Base-by-base conservation (phyloP, 106 monocot genomes). In the Allium sativum region DNA sequence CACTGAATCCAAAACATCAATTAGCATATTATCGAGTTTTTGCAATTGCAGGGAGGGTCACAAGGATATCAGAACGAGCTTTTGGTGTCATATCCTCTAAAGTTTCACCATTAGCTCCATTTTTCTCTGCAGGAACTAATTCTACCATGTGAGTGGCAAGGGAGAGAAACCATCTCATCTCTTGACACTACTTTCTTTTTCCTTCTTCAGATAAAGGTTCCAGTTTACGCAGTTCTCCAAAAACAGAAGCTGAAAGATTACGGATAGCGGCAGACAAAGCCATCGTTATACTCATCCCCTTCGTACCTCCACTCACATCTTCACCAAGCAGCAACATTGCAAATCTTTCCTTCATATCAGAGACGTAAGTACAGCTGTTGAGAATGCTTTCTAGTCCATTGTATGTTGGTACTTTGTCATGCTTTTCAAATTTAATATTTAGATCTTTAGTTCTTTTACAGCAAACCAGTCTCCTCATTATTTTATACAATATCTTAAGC, bases 31-130 rank as follows among this genome's bases (percentile, higher is more conserved):
- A 46, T 99, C 98, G 18, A 99, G 88, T 69, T 99, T 99, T 57
- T 77, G 85, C 57, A 99, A 88, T n/a, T 12, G 98, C 98, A 16
- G 92, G 98, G 59, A 99, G 85, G 66, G 61, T 78, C 65, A 76
- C 69, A 42, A 85, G 82, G 40, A 99, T 78, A 73, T 92, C 98
- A 15, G 85, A 67, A 21, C 98, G 98, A 46, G 78, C 74, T 74
- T 85, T 92, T 7, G 92, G 88, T 2, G 79, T 92, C 98, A 99
- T 99, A 65, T 92, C 82, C 91, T 98, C 98, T 48, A 98, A 62
- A 54, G 64, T 85, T 14, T 73, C 44, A 1, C 96, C 98, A 81
- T 88, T 82, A 42, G 68, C 76, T 0, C 84, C 80, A 59, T 53
- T 87, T 76, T 98, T 91, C 74, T 81, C 72, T 74, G 80, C 76